Percentiles rank a stretch among this genome's conserved stretches.
Conservation (phyloP, 2,329 filamentous ascomycete genomes). For the Niveomyces coronatus region DNA sequence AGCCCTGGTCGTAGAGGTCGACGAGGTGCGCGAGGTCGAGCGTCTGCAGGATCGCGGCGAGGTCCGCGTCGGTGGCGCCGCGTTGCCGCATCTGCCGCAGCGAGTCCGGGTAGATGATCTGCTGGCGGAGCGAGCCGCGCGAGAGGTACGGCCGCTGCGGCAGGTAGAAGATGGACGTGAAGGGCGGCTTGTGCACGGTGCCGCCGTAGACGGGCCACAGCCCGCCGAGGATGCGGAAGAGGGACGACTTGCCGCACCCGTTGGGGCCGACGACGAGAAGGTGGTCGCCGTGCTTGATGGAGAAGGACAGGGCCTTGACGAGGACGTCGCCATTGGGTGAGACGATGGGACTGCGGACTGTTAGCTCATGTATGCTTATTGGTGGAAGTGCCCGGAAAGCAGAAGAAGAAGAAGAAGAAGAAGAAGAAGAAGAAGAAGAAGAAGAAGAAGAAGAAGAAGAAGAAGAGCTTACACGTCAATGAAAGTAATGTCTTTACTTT, state of each 20-base stretch:
- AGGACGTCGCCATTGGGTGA: slow-evolving; percentile 94
- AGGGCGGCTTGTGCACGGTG: slow-evolving; percentile 81
- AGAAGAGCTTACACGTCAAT: slow-evolving; percentile 55
- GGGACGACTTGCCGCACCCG: slow-evolving; percentile 89
- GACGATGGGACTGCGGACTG: slow-evolving; percentile 79
- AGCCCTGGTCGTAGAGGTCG: slow-evolving; percentile 63
- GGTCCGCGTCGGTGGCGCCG: slow-evolving; percentile 70
- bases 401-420: too few species aligned
- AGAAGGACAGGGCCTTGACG: slow-evolving; percentile 75
- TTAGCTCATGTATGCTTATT: slow-evolving; percentile 24
- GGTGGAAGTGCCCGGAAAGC: too few species aligned
- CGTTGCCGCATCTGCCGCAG: slow-evolving; percentile 79
- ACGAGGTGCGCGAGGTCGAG: slow-evolving; percentile 80
- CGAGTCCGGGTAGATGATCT: slow-evolving; percentile 92
- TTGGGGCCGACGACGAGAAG: slow-evolving; percentile 93
- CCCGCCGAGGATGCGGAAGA: slow-evolving; percentile 93
- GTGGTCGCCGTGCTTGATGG: slow-evolving; percentile 76
- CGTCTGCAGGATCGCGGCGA: slow-evolving; percentile 63
- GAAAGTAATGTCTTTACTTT: slow-evolving; percentile 78
- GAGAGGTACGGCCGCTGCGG: slow-evolving; percentile 92
- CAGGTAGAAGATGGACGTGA: slow-evolving; percentile 95
- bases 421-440: too few species aligned
- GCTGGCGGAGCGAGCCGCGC: slow-evolving; percentile 83
- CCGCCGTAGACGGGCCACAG: slow-evolving; percentile 98
- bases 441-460: background rate